Conservation (phyloP, 2,329 filamentous ascomycete species). For the Neonectria coccinea region DNA sequence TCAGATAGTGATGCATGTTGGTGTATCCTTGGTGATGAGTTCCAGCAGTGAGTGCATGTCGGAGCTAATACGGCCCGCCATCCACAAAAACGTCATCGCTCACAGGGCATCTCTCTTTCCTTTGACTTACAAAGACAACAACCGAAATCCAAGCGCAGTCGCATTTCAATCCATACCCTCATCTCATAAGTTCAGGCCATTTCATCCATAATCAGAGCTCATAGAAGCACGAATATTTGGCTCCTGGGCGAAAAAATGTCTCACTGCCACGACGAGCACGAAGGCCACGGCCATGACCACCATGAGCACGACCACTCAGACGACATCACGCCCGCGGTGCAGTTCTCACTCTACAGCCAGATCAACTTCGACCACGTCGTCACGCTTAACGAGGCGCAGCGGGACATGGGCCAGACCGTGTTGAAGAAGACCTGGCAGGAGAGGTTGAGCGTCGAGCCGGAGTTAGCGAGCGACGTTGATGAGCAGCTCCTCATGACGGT, state of each 20-base stretch:
- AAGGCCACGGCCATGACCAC: constrained; percentile 64
- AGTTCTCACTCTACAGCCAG: constrained; percentile 90
- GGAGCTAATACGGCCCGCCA: constrained; percentile 17
- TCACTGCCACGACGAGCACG: constrained; percentile 65
- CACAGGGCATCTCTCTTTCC: constrained; percentile 23
- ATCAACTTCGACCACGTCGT: constrained; percentile 88
- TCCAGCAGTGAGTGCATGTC: not conserved
- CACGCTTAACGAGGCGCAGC: constrained; percentile 83
- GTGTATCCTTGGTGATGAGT: constrained; percentile 4
- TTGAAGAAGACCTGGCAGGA: constrained; percentile 94
- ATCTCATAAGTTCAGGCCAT: not conserved
- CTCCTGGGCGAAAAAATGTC: constrained; percentile 47
- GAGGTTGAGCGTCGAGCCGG: constrained; percentile 75
- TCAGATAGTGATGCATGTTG: not conserved
- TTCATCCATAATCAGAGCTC: not conserved
- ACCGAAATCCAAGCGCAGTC: not conserved
- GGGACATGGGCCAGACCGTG: constrained; percentile 77
- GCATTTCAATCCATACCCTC: not conserved
- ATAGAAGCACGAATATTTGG: not conserved
- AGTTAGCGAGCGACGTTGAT: constrained; percentile 87
- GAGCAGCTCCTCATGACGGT: constrained; percentile 94
- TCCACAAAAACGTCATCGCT: constrained; percentile 38
- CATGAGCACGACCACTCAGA: constrained; percentile 86
- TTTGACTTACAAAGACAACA: constrained; percentile 32
- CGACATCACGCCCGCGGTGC: constrained; percentile 90